Evolutionary conservation across 768 basidiomycete species (phyloP), one percentile per base, ranked within the genome.

Genomic region (Exsudoporus frostii): DNA sequence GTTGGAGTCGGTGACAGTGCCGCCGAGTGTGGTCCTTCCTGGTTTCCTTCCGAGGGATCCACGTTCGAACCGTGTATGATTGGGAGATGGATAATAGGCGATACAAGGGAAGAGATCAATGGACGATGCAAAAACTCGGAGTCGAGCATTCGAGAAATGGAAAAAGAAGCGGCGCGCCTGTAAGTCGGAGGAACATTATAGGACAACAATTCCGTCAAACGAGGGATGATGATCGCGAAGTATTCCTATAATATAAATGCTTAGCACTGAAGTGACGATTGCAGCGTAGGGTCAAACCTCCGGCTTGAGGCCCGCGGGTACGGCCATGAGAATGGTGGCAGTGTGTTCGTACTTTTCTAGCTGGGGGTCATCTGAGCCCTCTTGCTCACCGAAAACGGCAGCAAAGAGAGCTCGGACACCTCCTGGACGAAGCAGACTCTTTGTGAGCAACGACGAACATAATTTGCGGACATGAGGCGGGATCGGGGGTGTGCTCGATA

Each of bases 301-400:
- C 14, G 79, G 65, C 8, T 73, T 68, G 68, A 81, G 79, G 13
- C 71, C 74, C 0, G 78, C 68, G 1, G 92, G 92, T 13, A 85
- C 74, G n/a, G 83, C 72, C 39, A 73, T 75, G 45, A 97, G 65
- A 19, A 90, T 76, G 7, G 73, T 75, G 19, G 88, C 78, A 30
- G 92, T 74, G 50, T 86, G 85, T 53, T 92, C 86, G 27, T 93
- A 74, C 64, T 88, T 90, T 54, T 87, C 82, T 5, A 90, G 61
- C 2, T 78, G 76, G 2, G 79, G 74, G 48, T 83, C 81, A 5
- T 81, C 81, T 0, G 68, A 64, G 3, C 55, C 56, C 19, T 83
- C 81, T 33, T 79, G 79, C 39, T 85, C 85, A 2, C 84, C 82
- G 48, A 92, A 85, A 1, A 91, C 72, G 10, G 87, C 86, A 10